phyloP scores from a whole-genome alignment of 208 protist genomes.

The Balamuthia mandrillaris region DNA sequence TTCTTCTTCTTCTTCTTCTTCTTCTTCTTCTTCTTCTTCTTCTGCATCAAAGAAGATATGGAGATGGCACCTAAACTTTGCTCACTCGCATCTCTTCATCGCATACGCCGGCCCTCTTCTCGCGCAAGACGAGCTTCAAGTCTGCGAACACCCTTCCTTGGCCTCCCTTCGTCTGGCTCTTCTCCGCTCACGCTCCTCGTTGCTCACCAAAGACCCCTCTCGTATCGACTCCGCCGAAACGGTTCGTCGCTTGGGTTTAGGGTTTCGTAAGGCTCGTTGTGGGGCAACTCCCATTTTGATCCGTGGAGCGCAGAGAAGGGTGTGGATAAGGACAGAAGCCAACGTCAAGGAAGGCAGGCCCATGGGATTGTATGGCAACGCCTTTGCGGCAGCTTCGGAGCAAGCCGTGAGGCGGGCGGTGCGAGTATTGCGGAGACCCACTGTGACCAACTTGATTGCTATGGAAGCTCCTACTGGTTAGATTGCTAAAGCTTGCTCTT shows the following conservation, averaged over 20 bases:
- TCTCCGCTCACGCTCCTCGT: not conserved
- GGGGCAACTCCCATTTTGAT: not conserved
- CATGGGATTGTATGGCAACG: not conserved
- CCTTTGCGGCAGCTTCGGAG: not conserved
- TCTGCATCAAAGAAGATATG: no score
- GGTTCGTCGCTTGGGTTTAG: no score
- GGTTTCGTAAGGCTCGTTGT: not conserved
- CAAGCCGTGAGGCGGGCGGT: not conserved
- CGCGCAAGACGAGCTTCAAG: not conserved
- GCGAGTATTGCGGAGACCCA: not conserved
- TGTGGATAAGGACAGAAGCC: not conserved
- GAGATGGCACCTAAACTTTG: not conserved
- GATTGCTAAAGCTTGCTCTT: not conserved
- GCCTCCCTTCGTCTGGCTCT: not conserved
- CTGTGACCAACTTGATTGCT: not conserved
- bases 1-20: no score
- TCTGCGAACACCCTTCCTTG: not conserved
- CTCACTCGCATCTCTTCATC: not conserved
- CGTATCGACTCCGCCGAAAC: not conserved
- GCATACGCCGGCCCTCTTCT: not conserved
- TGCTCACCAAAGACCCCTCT: not conserved
- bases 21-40: no score
- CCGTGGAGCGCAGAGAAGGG: not conserved
- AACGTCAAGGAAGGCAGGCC: not conserved
- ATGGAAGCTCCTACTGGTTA: not conserved